These are phyloP conservation scores for Sphaerobolus stellatus DNA, from an alignment of 1,284 basidiomycete genomes.

Conservation along the genomic window DNA sequence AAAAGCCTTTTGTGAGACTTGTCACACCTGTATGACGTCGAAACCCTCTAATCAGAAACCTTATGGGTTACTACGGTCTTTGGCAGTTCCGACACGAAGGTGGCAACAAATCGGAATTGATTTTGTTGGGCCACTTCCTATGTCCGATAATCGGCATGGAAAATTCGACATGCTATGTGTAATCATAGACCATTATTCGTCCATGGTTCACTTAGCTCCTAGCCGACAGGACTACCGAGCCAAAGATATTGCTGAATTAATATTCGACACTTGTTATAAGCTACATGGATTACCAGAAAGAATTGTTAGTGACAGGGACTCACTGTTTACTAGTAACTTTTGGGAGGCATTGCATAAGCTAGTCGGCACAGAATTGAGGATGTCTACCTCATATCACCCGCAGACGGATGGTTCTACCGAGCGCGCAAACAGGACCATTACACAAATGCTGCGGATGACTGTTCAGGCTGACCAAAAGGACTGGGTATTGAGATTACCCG, in stretches of 20 bases:
- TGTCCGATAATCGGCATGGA: conserved; percentile 26
- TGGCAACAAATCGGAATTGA: conserved; percentile 44
- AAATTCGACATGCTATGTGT: conserved; percentile 32
- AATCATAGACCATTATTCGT: conserved; percentile 34
- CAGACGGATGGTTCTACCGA: conserved; percentile 25
- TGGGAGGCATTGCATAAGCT: conserved; percentile 24
- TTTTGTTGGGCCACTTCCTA: conserved; percentile 40
- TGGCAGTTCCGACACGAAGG: conserved; percentile 30
- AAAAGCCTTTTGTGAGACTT: conserved; percentile 26
- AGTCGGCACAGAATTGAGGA: conserved; percentile 22
- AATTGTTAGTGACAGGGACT: conserved; percentile 16
- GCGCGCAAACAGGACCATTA: conserved; percentile 21
- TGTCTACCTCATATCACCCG: conserved; percentile 18
- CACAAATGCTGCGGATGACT: conserved; percentile 22
- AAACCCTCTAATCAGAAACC: conserved; percentile 34
- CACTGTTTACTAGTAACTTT: conserved; percentile 23
- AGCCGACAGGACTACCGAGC: conserved; percentile 18
- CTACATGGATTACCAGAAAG: conserved; percentile 25
- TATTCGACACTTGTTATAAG: conserved; percentile 26
- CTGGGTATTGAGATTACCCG: conserved; percentile 20
- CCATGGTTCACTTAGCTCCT: conserved; percentile 33
- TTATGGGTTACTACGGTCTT: conserved; percentile 32
- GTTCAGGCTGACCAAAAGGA: conserved; percentile 20
- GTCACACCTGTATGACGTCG: conserved; percentile 27
- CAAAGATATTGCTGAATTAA: conserved; percentile 22